Evolutionary conservation across 2,329 filamentous ascomycete genomes (phyloP), one percentile per base, ranked within the genome.

Genomic region (Calonectria henricotiae): DNA sequence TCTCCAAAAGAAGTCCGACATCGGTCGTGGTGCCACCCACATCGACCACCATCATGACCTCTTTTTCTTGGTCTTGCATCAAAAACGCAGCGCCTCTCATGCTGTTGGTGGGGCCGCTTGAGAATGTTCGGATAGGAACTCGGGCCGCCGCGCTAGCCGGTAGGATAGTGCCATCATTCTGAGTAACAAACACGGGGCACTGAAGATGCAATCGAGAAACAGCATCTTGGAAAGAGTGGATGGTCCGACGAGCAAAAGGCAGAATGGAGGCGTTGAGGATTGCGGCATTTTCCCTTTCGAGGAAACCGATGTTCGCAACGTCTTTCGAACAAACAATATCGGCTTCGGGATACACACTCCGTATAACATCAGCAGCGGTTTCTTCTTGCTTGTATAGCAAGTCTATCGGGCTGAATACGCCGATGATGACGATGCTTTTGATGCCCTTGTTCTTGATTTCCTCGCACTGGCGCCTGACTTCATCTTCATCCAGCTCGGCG

Each of bases 1-100:
- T 58, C 37, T 55, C 44, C 12, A 90, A 83, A 4, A 92, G 77
- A 1, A 90, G 78, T 0, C 90, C 89, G 13, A 91, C 87, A 9
- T 92, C 90, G 0, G 89, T 88, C 0, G 90, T 92, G 0, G 90
- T 92, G 2, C 90, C 90, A 1, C 90, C 90, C 61, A 92, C 88
- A 74, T 92, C 90, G 2, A 91, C 86, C 0, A 92, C 89, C 80
- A 91, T 87, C 69, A 84, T 78, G 1, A 58, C 27, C 23, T 63
- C 44, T 8, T 51, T 47, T 27, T 65, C 47, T 12, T 67, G 61
- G 27, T 83, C 80, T 60, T 83, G 79, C 6, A 78, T 76, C 37
- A 77, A 54, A 12, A 79, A 69, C 4, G 79, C 81, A 1, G 89
- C 89, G 1, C 89, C 89, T 49, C 86, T 85, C 82, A 90, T 89